Evolutionary conservation across 2,329 filamentous ascomycete genomes (phyloP).

Genomic region (Aspergillus sclerotialis): DNA sequence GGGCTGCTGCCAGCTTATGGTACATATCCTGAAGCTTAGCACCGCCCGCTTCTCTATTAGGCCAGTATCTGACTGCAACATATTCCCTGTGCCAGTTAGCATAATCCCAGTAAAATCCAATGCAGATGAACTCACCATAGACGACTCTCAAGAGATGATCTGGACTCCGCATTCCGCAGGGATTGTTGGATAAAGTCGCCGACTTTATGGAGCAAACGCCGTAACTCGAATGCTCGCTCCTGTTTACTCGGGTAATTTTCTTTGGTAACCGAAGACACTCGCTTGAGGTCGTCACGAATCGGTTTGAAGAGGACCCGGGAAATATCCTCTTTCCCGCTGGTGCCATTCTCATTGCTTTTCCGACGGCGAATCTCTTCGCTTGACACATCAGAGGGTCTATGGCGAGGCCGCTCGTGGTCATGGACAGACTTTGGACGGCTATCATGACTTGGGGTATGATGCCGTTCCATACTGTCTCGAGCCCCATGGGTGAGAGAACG

Average conservation of each 20-base stretch:
- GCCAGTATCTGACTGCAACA: conserved; percentile 39
- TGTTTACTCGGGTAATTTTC: conserved; percentile 38
- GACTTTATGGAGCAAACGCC: conserved; percentile 37
- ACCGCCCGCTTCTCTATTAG: conserved; percentile 36
- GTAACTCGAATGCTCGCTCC: conserved; percentile 37
- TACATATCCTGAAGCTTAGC: conserved; percentile 32
- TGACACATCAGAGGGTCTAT: conserved; percentile 25
- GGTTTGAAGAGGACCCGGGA: conserved; percentile 41
- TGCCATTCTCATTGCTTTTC: conserved; percentile 32
- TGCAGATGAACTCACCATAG: conserved; percentile 38
- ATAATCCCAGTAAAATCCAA: no score
- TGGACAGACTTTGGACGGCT: conserved; percentile 29
- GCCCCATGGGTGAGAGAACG: conserved; percentile 34
- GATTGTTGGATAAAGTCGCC: conserved; percentile 40
- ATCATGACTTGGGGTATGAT: conserved; percentile 36
- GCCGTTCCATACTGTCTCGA: conserved; percentile 37
- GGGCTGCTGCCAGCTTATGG: conserved; percentile 27
- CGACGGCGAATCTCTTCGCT: conserved; percentile 30
- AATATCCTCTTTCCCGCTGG: conserved; percentile 30
- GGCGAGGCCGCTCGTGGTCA: conserved; percentile 25
- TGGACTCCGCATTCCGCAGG: conserved; percentile 30
- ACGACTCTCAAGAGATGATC: conserved; percentile 35
- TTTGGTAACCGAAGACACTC: conserved; percentile 40
- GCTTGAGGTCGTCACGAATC: conserved; percentile 36
- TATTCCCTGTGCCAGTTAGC: conserved; percentile 39